Evolutionary conservation across 1,284 basidiomycete species (phyloP).

Genomic region (Megacollybia platyphylla): DNA sequence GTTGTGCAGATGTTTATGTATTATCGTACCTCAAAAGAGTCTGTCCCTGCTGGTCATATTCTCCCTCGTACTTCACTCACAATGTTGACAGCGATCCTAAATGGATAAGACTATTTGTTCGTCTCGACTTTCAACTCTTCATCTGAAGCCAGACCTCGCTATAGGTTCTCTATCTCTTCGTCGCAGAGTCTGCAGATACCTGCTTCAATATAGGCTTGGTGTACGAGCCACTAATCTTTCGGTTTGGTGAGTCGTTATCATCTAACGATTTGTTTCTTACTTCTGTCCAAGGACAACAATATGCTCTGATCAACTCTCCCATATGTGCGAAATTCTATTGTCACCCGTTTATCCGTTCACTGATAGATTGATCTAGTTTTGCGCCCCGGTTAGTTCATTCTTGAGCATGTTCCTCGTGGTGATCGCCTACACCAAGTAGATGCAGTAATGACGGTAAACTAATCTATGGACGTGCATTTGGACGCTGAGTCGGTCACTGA

Average conservation of each 20-base stretch:
- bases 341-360: background rate
- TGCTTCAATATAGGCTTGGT: constrained; percentile 17
- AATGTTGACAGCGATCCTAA: constrained; percentile 9
- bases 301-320: constrained; percentile 6
- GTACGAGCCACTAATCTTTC: constrained; percentile 18
- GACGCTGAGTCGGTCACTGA: constrained; percentile 4
- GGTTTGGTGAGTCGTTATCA: constrained; percentile 14
- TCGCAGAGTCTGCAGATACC: constrained; percentile 17
- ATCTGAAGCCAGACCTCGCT: constrained; percentile 1
- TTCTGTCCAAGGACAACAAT: background rate
- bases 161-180: constrained; percentile 16
- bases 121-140: constrained; percentile 2
- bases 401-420: constrained; percentile 8
- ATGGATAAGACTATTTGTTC: constrained; percentile 14
- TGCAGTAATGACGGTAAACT: constrained; percentile 13
- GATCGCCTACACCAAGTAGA: constrained; percentile 8
- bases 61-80: background rate
- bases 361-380: background rate
- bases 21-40: constrained; percentile 16
- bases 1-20: constrained; percentile 13
- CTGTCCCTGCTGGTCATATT: background rate
- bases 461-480: background rate
- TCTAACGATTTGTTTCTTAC: background rate
- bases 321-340: background rate
- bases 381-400: constrained; percentile 1